phyloP scores from a whole-genome alignment of 2,329 filamentous ascomycete species.

The Tolypocladium guangdongense region DNA sequence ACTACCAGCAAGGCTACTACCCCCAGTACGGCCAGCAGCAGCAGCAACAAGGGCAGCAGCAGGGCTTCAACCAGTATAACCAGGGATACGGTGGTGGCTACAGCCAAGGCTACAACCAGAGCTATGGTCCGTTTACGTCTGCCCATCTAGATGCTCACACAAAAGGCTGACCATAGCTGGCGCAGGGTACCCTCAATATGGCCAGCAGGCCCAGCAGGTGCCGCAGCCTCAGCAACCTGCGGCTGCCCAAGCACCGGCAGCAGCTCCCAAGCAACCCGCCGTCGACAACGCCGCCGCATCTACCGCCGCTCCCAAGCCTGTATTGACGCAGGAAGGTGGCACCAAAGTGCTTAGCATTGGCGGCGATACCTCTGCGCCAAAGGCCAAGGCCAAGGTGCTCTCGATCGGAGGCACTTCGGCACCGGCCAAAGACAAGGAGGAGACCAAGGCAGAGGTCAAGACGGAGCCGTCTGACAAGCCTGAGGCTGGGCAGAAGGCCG shows the following conservation, averaged over 20 bases:
- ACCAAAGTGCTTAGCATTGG: constrained; percentile 63
- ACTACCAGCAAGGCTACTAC: constrained; percentile 45
- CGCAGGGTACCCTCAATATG: constrained; percentile 43
- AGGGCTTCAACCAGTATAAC: constrained; percentile 40
- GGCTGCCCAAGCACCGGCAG: constrained; percentile 36
- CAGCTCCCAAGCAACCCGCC: constrained; percentile 12
- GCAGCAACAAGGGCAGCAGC: constrained; percentile 30
- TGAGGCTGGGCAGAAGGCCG: constrained; percentile 72
- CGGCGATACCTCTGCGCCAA: constrained; percentile 40
- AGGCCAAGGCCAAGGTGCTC: constrained; percentile 38
- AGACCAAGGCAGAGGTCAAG: constrained; percentile 39
- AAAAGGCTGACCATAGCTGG: constrained; percentile 17
- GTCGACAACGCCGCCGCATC: constrained; percentile 29
- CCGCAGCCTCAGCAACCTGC: constrained; percentile 27
- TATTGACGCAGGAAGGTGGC: constrained; percentile 42
- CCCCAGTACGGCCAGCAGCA: constrained; percentile 47
- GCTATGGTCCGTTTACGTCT: constrained; percentile 23
- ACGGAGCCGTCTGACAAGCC: constrained; percentile 37
- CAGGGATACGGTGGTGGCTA: constrained; percentile 42
- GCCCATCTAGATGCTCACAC: constrained; percentile 2
- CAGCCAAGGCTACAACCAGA: constrained; percentile 37
- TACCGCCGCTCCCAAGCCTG: constrained; percentile 36
- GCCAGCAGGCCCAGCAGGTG: constrained; percentile 35
- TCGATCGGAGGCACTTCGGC: constrained; percentile 27
- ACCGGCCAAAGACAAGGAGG: constrained; percentile 27